These are phyloP conservation scores for Camelina sativa DNA, from an alignment of 345 rosid genomes.

Conservation along the genomic window DNA sequence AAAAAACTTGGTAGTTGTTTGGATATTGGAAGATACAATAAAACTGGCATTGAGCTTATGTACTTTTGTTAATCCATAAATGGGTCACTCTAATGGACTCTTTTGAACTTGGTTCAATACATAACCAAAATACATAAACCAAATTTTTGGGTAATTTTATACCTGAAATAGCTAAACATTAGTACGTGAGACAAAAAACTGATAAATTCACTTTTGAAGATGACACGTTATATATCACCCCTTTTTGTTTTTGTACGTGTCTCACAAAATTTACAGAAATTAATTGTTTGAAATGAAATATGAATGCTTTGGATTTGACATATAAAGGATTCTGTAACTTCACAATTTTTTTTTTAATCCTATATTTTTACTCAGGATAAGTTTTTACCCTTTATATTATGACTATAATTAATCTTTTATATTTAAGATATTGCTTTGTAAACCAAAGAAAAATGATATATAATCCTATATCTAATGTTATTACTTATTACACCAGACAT, in stretches of 20 bases:
- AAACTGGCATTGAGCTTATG: not conserved
- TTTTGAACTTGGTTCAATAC: conserved; percentile 9
- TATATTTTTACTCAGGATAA: conserved; percentile 1
- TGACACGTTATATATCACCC: conserved; percentile 26
- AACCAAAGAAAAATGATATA: not conserved
- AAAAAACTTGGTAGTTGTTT: not conserved
- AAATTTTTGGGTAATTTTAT: not conserved
- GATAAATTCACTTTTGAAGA: not conserved
- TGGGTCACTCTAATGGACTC: conserved; percentile 6
- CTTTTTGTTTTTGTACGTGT: not conserved
- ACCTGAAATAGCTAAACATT: conserved; percentile 24
- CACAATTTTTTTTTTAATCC: not conserved
- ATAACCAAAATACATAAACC: not conserved
- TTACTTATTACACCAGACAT: not conserved
- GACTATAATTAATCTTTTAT: not conserved
- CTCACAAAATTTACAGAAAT: conserved; percentile 1
- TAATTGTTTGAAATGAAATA: not conserved
- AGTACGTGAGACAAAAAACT: conserved; percentile 29
- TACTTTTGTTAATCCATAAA: not conserved
- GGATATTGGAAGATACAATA: not conserved
- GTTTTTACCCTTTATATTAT: conserved; percentile 21
- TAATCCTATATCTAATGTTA: not conserved
- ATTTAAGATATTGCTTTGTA: not conserved
- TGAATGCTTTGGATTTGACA: conserved; percentile 20
- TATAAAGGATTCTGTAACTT: too few relatives aligned